phyloP scores from a whole-genome alignment of 257 asterid species.

The Solanum clarkiae region DNA sequence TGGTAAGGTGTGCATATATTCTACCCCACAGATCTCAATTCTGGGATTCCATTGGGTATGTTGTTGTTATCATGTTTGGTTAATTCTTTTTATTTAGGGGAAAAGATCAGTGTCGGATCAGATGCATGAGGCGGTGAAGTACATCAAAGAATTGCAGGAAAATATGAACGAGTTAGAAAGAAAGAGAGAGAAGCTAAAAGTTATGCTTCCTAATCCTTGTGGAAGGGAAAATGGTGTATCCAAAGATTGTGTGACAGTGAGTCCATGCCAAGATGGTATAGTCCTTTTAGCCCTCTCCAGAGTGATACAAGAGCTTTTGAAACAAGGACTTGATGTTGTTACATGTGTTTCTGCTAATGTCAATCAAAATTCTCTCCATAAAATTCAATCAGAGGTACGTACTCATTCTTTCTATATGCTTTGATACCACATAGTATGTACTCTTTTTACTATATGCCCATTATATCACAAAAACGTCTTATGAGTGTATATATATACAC shows the following conservation, averaged over 20 bases:
- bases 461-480: neutral
- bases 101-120: constrained; percentile 37
- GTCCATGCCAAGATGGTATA: constrained; percentile 17
- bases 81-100: constrained; percentile 19
- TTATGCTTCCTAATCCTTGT: neutral
- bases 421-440: neutral
- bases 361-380: constrained; percentile 18
- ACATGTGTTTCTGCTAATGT: constrained; percentile 26
- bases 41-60: too few species aligned
- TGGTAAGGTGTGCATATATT: too few species aligned
- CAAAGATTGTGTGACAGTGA: constrained; percentile 14
- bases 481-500: neutral
- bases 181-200: constrained; percentile 14
- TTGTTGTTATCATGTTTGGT: neutral
- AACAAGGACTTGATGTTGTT: constrained; percentile 19
- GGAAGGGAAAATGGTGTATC: neutral
- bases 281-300: constrained; percentile 24
- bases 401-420: neutral
- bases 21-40: too few species aligned
- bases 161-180: constrained; percentile 15
- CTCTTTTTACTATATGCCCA: neutral
- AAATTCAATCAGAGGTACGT: constrained; percentile 34
- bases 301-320: constrained; percentile 16
- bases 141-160: constrained; percentile 26
- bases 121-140: constrained; percentile 24